Evolutionary conservation across 768 basidiomycete species (phyloP).

Genomic region (Mycena capillaripes): DNA sequence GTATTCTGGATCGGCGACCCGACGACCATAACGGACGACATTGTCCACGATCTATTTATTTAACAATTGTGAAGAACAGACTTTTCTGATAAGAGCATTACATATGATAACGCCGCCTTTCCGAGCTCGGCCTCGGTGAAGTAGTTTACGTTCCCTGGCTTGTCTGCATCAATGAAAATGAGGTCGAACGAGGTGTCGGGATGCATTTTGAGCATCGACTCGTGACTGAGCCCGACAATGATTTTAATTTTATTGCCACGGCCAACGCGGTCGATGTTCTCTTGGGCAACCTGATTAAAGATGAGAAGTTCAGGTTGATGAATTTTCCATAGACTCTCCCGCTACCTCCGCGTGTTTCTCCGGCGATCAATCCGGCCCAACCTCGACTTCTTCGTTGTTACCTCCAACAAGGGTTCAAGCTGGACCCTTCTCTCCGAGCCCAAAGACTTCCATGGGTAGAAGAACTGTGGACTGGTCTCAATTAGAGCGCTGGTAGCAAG

Average conservation of each 20-base stretch:
- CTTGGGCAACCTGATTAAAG: conserved; percentile 69
- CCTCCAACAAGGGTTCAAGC: no score
- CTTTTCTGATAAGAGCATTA: conserved; percentile 1
- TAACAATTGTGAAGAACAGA: background rate
- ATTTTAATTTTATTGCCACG: conserved; percentile 63
- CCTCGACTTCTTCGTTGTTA: no score
- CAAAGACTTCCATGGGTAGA: no score
- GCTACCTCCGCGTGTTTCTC: conserved; percentile 62
- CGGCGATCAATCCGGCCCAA: no score
- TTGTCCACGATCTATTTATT: conserved; percentile 75
- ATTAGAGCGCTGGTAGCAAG: conserved; percentile 9
- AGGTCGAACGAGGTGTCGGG: conserved; percentile 71
- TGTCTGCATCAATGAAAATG: conserved; percentile 82
- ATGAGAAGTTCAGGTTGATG: background rate
- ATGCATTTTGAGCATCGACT: conserved; percentile 62
- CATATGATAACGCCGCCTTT: conserved; percentile 74
- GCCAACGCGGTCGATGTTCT: conserved; percentile 70
- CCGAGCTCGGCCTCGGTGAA: conserved; percentile 70
- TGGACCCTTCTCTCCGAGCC: no score
- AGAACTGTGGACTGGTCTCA: no score
- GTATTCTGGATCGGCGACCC: conserved; percentile 56
- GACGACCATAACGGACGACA: conserved; percentile 65
- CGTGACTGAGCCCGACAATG: conserved; percentile 65
- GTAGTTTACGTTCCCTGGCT: conserved; percentile 66
- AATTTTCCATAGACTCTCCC: background rate